Percentiles rank a stretch among this genome's conserved stretches.
Conservation (phyloP, 768 basidiomycete species). For the Cyathus striatus region DNA sequence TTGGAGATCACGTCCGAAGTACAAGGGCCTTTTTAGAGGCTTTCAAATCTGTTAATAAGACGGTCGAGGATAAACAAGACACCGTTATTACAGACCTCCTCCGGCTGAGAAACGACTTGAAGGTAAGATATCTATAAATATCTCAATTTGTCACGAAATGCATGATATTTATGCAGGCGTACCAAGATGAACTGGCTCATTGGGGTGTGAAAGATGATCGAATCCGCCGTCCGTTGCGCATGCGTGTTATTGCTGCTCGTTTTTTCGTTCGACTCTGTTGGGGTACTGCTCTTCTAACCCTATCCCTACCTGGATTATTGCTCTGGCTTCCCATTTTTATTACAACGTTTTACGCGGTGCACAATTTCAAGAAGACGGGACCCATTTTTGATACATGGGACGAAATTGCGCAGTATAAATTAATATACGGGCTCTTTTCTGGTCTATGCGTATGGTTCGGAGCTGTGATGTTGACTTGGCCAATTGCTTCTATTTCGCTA, state of each 20-base stretch:
- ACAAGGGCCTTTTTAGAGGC: constrained; percentile 71
- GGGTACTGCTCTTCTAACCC: constrained; percentile 52
- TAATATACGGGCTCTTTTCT: constrained; percentile 75
- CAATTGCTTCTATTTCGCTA: constrained; percentile 50
- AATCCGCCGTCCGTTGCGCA: constrained; percentile 58
- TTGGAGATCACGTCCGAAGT: constrained; percentile 81
- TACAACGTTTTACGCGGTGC: constrained; percentile 65
- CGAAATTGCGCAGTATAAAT: constrained; percentile 87
- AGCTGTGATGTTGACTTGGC: constrained; percentile 54
- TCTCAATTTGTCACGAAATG: neutral
- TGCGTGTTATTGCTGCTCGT: constrained; percentile 53
- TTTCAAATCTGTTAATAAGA: constrained; percentile 46
- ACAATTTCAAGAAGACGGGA: constrained; percentile 75
- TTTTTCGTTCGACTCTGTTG: constrained; percentile 62
- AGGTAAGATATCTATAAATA: constrained; percentile 32
- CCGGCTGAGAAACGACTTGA: constrained; percentile 47
- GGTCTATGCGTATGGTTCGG: constrained; percentile 64
- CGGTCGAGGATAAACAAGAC: constrained; percentile 12
- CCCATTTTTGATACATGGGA: constrained; percentile 86
- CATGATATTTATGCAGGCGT: constrained; percentile 36
- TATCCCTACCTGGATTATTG: constrained; percentile 74
- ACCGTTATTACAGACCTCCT: constrained; percentile 20
- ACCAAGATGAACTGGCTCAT: constrained; percentile 65
- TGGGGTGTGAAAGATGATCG: constrained; percentile 85
- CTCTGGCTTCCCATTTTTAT: constrained; percentile 80